A percentile compares a stretch with the other conserved stretches of the same genome.
Conservation (phyloP, 495 filamentous ascomycete species). For the Xylaria palmicola region DNA sequence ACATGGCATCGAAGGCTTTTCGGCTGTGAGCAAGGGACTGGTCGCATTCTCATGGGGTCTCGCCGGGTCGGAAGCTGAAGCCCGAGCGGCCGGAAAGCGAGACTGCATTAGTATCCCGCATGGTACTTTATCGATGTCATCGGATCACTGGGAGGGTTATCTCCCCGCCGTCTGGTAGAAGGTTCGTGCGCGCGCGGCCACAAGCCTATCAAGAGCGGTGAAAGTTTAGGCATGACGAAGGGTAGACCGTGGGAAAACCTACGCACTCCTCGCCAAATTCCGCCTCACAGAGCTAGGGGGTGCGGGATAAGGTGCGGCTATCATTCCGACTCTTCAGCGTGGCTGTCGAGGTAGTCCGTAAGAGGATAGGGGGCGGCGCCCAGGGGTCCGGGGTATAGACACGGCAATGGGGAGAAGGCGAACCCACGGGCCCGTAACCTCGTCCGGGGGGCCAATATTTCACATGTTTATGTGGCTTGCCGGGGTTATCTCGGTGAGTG, state of each 20-base stretch:
- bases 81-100: not conserved
- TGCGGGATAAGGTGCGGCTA: not conserved
- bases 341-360: constrained; percentile 5
- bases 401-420: not conserved
- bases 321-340: not conserved
- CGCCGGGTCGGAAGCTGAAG: not conserved
- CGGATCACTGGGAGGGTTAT: not conserved
- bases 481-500: not conserved
- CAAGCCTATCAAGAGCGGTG: too few relatives aligned
- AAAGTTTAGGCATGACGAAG: too few relatives aligned
- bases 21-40: not conserved
- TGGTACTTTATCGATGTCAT: constrained; percentile 2
- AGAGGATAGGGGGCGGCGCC: constrained; percentile 3
- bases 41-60: not conserved
- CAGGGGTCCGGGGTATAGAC: not conserved
- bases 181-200: not conserved
- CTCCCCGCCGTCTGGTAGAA: not conserved
- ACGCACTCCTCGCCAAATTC: too few relatives aligned
- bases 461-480: not conserved
- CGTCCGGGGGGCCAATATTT: not conserved
- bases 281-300: too few relatives aligned
- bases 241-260: too few relatives aligned
- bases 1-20: not conserved
- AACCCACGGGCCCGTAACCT: not conserved
- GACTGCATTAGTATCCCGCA: not conserved